Percentiles rank a stretch among this genome's conserved stretches.
phyloP scores from a whole-genome alignment of 345 rosid species.

The Eucalyptus tenuipes region DNA sequence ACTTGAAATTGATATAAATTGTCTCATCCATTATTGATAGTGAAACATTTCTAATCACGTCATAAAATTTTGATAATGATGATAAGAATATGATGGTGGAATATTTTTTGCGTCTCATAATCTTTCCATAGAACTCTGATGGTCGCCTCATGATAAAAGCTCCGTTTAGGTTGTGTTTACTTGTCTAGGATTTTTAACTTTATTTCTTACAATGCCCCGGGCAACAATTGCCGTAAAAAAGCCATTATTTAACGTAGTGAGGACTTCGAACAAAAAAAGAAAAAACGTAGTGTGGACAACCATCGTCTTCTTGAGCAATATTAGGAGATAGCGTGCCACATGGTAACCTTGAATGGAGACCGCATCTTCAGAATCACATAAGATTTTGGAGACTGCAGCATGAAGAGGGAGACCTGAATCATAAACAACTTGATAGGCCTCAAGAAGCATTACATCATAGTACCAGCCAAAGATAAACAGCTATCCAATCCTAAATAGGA shows the following conservation, averaged over 20 bases:
- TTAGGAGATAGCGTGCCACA: background rate
- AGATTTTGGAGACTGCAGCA: background rate
- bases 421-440: background rate
- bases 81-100: background rate
- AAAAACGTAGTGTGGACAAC: background rate
- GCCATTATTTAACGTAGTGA: background rate
- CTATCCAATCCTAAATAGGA: background rate
- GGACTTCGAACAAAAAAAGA: background rate
- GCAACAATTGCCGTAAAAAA: background rate
- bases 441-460: background rate
- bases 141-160: background rate
- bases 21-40: background rate
- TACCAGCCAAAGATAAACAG: background rate
- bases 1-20: background rate
- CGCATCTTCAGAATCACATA: background rate
- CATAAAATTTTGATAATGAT: background rate
- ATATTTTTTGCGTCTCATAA: background rate
- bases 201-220: background rate
- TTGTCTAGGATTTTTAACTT: background rate
- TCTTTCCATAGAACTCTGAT: background rate
- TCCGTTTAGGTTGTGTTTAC: background rate
- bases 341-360: background rate
- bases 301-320: background rate
- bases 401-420: background rate
- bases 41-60: background rate